Percentiles rank a stretch among this genome's conserved stretches.
These are phyloP conservation scores for Acorus gramineus DNA, from an alignment of 106 monocot genomes.

Conservation along the genomic window DNA sequence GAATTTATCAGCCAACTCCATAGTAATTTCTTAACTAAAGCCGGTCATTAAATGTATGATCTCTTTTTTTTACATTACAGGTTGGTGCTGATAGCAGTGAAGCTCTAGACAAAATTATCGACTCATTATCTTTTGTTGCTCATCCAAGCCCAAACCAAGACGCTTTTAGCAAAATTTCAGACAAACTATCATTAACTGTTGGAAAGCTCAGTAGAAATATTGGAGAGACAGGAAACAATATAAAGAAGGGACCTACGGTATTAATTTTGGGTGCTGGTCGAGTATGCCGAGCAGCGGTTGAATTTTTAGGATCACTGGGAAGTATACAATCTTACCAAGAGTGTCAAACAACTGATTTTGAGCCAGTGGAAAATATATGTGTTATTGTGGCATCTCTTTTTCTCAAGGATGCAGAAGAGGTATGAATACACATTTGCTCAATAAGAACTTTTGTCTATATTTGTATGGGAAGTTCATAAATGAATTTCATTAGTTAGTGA, in stretches of 20 bases:
- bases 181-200: conserved; percentile 35
- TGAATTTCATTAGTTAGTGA: no score
- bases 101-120: conserved; percentile 62
- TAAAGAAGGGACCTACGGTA: conserved; percentile 30
- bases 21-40: no score
- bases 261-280: conserved; percentile 89
- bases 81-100: conserved; percentile 60
- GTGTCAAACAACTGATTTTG: conserved; percentile 14
- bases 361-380: conserved; percentile 29
- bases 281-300: conserved; percentile 85
- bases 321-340: conserved; percentile 13
- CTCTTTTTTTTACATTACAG: conserved; percentile 10
- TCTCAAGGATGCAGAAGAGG: conserved; percentile 89
- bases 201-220: conserved; percentile 39
- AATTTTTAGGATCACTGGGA: conserved; percentile 53
- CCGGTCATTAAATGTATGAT: no score
- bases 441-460: no score
- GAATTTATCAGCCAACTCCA: no score
- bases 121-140: conserved; percentile 59
- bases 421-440: conserved; percentile 9
- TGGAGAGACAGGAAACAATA: conserved; percentile 8
- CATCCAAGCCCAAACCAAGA: conserved; percentile 22
- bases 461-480: no score
- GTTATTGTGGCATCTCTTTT: conserved; percentile 92
- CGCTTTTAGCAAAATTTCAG: conserved; percentile 25